Percentiles rank a stretch among this genome's conserved stretches.
Evolutionary conservation across 192 early-diverging fungal species (phyloP).

Genomic region (Coemansia reversa): DNA sequence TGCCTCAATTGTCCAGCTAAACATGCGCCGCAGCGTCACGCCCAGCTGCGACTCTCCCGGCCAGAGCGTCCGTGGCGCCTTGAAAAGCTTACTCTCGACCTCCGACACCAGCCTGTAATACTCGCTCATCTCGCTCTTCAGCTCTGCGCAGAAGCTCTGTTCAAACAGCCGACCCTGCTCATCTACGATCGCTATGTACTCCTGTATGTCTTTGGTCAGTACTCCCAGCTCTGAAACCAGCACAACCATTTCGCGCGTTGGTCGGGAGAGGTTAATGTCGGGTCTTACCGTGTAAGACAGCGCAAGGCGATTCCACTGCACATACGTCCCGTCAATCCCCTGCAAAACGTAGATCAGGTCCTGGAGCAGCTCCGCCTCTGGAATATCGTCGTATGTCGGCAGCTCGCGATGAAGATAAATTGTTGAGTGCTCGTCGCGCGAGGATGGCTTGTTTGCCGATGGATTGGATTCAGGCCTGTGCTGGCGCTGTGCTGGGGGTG

Average conservation of each 20-base stretch:
- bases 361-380: conserved; percentile 67
- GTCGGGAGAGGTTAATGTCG: conserved; percentile 54
- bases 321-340: conserved; percentile 85
- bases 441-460: conserved; percentile 3
- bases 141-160: conserved; percentile 78
- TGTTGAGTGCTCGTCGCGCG: not conserved
- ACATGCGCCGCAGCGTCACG: conserved; percentile 78
- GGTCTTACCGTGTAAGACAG: conserved; percentile 59
- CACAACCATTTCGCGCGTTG: conserved; percentile 64
- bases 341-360: conserved; percentile 93
- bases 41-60: conserved; percentile 56
- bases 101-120: conserved; percentile 87
- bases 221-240: conserved; percentile 78
- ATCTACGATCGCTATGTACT: conserved; percentile 53
- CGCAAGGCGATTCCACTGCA: conserved; percentile 60
- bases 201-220: conserved; percentile 66
- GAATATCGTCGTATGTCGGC: conserved; percentile 47
- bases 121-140: conserved; percentile 77
- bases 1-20: conserved; percentile 84
- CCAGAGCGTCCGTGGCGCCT: conserved; percentile 37
- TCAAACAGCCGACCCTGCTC: conserved; percentile 28
- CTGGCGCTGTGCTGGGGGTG: conserved; percentile 1
- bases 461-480: conserved; percentile 2
- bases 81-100: conserved; percentile 74
- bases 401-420: conserved; percentile 26